Conservation (phyloP, 2,329 filamentous ascomycete genomes). For the Ophiognomonia clavigignenti-juglandacearum region DNA sequence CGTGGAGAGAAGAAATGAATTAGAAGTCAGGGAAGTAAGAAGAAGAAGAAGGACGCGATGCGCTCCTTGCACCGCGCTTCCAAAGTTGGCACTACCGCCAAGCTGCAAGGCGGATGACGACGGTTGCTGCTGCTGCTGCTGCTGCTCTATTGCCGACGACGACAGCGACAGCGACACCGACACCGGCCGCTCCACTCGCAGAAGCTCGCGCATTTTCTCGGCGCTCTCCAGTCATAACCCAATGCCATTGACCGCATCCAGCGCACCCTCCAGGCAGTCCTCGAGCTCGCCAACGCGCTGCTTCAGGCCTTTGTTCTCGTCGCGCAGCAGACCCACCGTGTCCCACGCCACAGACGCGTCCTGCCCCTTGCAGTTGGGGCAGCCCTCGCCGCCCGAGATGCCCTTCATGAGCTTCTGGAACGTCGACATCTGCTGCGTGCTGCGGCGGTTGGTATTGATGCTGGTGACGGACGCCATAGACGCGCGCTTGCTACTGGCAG, state of each 20-base stretch:
- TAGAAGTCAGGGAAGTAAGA: constrained; percentile 7
- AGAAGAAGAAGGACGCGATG: constrained; percentile 10
- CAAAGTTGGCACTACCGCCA: too few relatives aligned
- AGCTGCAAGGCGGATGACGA: too few relatives aligned
- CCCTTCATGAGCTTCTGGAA: constrained; percentile 46
- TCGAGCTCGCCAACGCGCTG: constrained; percentile 54
- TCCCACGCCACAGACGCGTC: constrained; percentile 60
- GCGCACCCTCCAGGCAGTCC: constrained; percentile 53
- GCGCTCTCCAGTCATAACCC: constrained; percentile 29
- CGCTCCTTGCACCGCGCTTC: too few relatives aligned
- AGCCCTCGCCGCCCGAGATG: constrained; percentile 36
- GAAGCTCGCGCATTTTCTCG: constrained; percentile 6
- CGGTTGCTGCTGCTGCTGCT: neutral
- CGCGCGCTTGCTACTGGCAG: constrained; percentile 3
- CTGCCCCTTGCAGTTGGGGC: constrained; percentile 54
- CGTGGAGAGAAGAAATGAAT: neutral
- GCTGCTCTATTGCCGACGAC: neutral
- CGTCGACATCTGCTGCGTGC: constrained; percentile 33
- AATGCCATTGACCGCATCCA: constrained; percentile 55
- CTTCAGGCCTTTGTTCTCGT: constrained; percentile 60
- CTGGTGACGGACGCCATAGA: constrained; percentile 6
- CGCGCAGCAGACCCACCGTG: constrained; percentile 55
- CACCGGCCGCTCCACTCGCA: constrained; percentile 7
- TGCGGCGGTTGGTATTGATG: constrained; percentile 13
- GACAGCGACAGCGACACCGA: neutral